A percentile compares a stretch with the other conserved stretches of the same genome.
Evolutionary conservation across 1,284 basidiomycete species (phyloP).

Genomic region (Puccinia polysora): DNA sequence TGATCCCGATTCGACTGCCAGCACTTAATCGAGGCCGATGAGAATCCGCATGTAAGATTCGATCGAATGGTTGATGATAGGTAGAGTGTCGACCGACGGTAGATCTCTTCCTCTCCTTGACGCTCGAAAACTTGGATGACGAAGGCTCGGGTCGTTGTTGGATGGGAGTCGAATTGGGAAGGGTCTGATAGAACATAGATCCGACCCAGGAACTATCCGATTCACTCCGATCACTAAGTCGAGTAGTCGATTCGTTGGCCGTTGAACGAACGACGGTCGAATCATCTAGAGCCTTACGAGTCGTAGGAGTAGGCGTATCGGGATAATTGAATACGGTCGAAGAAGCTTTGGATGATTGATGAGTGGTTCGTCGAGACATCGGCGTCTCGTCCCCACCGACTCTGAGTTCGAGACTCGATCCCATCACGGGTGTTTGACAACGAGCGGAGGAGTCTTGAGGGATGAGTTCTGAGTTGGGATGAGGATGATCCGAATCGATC

Average conservation of each 20-base stretch:
- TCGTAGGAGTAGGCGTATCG: not conserved
- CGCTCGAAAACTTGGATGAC: not conserved
- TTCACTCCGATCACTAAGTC: constrained; percentile 27
- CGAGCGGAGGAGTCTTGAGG: no score
- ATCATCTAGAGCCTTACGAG: not conserved
- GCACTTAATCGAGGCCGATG: not conserved
- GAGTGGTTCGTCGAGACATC: no score
- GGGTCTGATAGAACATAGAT: not conserved
- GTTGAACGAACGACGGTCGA: not conserved
- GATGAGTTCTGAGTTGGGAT: no score
- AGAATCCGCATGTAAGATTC: not conserved
- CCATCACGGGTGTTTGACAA: no score
- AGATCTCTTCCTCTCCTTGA: constrained; percentile 2
- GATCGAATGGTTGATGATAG: not conserved
- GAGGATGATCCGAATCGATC: no score
- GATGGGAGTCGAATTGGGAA: not conserved
- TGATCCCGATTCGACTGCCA: constrained; percentile 33
- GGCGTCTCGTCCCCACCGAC: no score
- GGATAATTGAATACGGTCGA: not conserved
- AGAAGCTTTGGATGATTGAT: no score
- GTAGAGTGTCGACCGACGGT: constrained; percentile 3
- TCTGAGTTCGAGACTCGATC: no score
- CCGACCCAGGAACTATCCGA: constrained; percentile 5
- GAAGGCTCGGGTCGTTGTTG: not conserved
- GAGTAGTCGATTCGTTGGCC: not conserved